A percentile compares a stretch with the other conserved stretches of the same genome.
Conservation (phyloP, 345 rosid species). For the Eucalyptus coolabah region DNA sequence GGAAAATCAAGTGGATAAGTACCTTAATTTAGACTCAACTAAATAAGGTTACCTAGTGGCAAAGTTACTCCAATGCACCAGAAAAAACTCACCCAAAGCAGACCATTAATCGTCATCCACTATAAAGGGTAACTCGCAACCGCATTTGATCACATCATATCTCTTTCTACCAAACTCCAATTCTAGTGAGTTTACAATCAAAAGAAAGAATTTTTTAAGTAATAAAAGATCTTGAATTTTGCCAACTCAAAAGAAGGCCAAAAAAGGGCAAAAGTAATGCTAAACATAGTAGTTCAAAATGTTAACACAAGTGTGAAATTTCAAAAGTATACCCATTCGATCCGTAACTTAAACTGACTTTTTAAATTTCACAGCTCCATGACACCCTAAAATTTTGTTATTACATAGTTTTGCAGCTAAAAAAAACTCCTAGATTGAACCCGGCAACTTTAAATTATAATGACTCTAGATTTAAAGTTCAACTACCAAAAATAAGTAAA, state of each 20-base stretch:
- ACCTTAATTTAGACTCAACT: not conserved
- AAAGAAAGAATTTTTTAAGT: not conserved
- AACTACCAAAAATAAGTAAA: not conserved
- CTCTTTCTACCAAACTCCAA: not conserved
- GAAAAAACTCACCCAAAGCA: not conserved
- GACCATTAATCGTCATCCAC: not conserved
- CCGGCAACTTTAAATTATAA: not conserved
- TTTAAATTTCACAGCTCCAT: not conserved
- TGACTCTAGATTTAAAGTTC: not conserved
- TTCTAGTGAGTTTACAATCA: not conserved
- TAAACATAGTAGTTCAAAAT: not conserved
- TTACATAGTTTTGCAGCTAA: too few species aligned
- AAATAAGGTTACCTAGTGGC: not conserved
- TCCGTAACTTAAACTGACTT: not conserved
- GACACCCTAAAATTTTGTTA: not conserved
- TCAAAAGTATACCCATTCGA: too few species aligned
- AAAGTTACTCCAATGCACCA: not conserved
- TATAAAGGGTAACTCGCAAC: accelerated
- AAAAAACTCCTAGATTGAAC: not conserved
- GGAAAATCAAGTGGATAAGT: not conserved
- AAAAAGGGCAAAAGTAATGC: not conserved
- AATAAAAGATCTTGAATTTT: not conserved
- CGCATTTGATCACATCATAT: not conserved
- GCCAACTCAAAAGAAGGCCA: not conserved
- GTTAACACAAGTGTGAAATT: not conserved